These are phyloP conservation scores for Sporisorium iseilematis-ciliati DNA, from an alignment of 1,284 basidiomycete genomes.

Conservation along the genomic window DNA sequence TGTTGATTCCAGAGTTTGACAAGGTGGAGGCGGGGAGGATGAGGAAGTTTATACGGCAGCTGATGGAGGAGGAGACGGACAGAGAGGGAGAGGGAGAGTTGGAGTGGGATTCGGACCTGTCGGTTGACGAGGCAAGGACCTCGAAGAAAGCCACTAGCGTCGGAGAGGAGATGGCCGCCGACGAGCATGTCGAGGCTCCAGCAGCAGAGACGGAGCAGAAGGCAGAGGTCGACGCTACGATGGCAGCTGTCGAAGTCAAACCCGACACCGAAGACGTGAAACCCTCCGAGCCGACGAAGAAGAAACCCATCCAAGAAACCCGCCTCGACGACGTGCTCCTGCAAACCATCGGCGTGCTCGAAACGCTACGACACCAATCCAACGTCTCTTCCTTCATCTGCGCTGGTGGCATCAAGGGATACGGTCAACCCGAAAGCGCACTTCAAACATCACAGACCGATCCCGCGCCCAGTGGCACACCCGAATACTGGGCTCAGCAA, in stretches of 20 bases:
- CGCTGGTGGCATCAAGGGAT: constrained; percentile 44
- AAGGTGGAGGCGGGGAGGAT: constrained; percentile 31
- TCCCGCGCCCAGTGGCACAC: constrained; percentile 7
- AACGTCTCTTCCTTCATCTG: constrained; percentile 60
- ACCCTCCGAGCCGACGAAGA: not conserved
- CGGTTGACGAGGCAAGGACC: constrained; percentile 5
- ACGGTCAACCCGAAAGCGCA: constrained; percentile 13
- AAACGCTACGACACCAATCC: constrained; percentile 48
- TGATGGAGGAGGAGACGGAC: constrained; percentile 14
- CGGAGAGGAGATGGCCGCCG: not conserved
- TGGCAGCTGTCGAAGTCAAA: not conserved
- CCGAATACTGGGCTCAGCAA: constrained; percentile 36
- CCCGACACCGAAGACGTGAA: not conserved
- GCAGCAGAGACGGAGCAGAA: not conserved
- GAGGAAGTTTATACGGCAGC: constrained; percentile 25
- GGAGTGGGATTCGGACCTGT: constrained; percentile 44
- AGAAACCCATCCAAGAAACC: constrained; percentile 25
- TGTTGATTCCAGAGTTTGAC: constrained; percentile 62
- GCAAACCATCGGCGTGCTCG: constrained; percentile 66
- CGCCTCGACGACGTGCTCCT: constrained; percentile 61
- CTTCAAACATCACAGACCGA: not conserved
- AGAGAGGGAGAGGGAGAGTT: constrained; percentile 13
- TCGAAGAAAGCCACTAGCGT: not conserved
- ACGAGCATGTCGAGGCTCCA: not conserved
- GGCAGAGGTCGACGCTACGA: not conserved